phyloP scores from a whole-genome alignment of 2,329 filamentous ascomycete genomes.

The Apiospora malaysiana region DNA sequence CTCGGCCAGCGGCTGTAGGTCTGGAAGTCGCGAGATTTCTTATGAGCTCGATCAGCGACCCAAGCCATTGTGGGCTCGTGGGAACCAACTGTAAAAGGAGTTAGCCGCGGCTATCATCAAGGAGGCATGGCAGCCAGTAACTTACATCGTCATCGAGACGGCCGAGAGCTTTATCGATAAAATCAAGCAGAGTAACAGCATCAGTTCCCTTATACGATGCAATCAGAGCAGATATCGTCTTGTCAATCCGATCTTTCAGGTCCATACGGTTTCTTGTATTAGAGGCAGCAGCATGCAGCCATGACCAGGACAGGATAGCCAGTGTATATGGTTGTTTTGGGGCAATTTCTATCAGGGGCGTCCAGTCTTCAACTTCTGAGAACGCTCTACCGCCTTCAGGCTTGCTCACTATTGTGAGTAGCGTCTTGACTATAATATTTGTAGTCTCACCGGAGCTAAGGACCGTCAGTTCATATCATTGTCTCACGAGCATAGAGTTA shows the following conservation, averaged over 20 bases:
- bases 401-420: conserved; percentile 60
- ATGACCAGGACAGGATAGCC: conserved; percentile 61
- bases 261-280: conserved; percentile 36
- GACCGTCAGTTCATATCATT: conserved; percentile 21
- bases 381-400: conserved; percentile 56
- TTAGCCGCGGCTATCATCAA: conserved; percentile 11
- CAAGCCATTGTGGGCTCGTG: conserved; percentile 59
- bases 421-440: conserved; percentile 59
- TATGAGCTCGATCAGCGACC: conserved; percentile 52
- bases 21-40: conserved; percentile 59
- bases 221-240: conserved; percentile 53
- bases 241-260: conserved; percentile 50
- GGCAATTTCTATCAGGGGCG: conserved; percentile 62
- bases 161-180: conserved; percentile 59
- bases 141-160: conserved; percentile 55
- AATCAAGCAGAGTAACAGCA: conserved; percentile 63
- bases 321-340: conserved; percentile 59
- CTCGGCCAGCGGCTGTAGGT: conserved; percentile 60
- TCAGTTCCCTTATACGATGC: conserved; percentile 64
- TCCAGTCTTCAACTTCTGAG: conserved; percentile 54
- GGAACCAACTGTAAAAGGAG: conserved; percentile 50
- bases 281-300: conserved; percentile 56
- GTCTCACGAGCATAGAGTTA: no score
- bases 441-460: conserved; percentile 59
- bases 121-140: conserved; percentile 16